Conservation (phyloP, 352 stramenopile species). For the Thalassiosira exigua region DNA sequence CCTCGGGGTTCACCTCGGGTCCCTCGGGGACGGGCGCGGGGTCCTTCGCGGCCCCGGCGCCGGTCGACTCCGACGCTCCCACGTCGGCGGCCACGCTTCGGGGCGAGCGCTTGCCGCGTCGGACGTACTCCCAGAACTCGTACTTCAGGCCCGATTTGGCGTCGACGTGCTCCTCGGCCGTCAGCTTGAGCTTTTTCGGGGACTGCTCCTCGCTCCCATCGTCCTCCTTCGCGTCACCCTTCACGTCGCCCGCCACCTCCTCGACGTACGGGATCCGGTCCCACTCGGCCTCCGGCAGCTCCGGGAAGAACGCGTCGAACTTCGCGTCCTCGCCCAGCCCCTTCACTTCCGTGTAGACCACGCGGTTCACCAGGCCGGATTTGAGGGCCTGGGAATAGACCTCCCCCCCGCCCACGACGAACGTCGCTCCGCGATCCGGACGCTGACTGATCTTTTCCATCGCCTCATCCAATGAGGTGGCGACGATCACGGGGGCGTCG, state of each 20-base stretch:
- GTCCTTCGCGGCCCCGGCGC: background rate
- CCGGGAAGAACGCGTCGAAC: conserved; percentile 89
- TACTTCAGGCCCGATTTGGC: conserved; percentile 72
- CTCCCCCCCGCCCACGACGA: conserved; percentile 95
- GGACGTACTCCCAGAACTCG: conserved; percentile 76
- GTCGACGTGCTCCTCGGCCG: conserved; percentile 31
- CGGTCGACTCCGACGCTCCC: background rate
- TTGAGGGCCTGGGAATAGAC: conserved; percentile 94
- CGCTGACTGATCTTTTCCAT: conserved; percentile 86
- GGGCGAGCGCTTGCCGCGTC: conserved; percentile 13
- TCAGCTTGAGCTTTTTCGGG: conserved; percentile 41
- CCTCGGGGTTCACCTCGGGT: conserved; percentile 84
- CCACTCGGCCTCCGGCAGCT: conserved; percentile 66
- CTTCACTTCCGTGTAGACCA: conserved; percentile 92
- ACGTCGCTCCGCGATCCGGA: conserved; percentile 90
- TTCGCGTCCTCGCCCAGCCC: conserved; percentile 63
- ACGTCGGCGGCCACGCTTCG: conserved; percentile 26
- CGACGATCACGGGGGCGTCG: conserved; percentile 87
- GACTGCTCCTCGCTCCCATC: conserved; percentile 17
- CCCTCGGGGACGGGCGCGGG: conserved; percentile 42
- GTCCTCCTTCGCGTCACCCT: conserved; percentile 38
- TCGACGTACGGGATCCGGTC: conserved; percentile 68
- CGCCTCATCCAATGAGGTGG: conserved; percentile 90
- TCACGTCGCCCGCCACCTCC: conserved; percentile 13
- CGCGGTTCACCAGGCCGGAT: conserved; percentile 86